Percentiles rank a stretch among this genome's conserved stretches.
Conservation (phyloP, 352 stramenopile genomes). For the Globisporangium radiosum region DNA sequence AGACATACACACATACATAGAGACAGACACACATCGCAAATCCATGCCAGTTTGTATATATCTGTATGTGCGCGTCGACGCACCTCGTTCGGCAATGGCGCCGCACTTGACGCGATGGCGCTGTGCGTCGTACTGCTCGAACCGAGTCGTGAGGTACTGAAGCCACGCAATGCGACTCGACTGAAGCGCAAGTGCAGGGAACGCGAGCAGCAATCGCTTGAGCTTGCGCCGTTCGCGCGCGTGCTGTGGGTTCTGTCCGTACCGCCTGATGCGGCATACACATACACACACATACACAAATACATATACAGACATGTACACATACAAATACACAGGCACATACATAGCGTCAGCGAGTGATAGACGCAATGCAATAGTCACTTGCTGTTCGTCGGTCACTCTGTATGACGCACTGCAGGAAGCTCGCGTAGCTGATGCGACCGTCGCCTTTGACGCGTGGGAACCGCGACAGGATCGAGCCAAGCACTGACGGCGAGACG, state of each 20-base stretch:
- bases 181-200: constrained; percentile 9
- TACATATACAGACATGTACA: too few relatives aligned
- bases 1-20: too few relatives aligned
- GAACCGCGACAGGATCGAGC: constrained; percentile 46
- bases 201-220: constrained; percentile 23
- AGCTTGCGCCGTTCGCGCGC: constrained; percentile 32
- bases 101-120: constrained; percentile 20
- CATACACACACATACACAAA: too few relatives aligned
- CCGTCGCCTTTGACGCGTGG: constrained; percentile 19
- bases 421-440: constrained; percentile 31
- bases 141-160: constrained; percentile 23
- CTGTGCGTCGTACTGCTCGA: constrained; percentile 36
- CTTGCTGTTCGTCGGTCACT: too few relatives aligned
- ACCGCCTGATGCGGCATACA: constrained; percentile 26
- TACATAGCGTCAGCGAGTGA: background rate
- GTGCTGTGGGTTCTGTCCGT: constrained; percentile 34
- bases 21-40: too few relatives aligned
- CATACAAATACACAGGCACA: background rate
- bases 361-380: too few relatives aligned
- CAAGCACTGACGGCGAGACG: constrained; percentile 22
- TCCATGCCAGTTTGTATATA: too few relatives aligned
- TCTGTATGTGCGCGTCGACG: too few relatives aligned
- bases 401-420: too few relatives aligned
- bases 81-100: constrained; percentile 29
- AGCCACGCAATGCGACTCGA: background rate